Evolutionary conservation across 1,139 yeast genomes (phyloP).

Genomic region (Nakaseomyces glabratus): DNA sequence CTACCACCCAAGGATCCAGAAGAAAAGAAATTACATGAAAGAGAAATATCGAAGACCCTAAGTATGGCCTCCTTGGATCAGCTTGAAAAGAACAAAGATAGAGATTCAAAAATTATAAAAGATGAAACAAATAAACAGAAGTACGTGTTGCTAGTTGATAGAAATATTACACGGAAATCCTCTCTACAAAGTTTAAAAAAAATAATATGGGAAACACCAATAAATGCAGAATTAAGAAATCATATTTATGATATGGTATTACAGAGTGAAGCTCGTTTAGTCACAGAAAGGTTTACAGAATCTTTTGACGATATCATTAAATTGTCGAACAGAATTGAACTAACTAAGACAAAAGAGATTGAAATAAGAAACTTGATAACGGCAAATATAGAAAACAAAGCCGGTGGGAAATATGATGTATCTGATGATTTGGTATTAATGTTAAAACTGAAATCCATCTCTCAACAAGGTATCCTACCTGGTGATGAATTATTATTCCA

Average conservation of each 20-base stretch:
- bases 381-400: conserved; percentile 15
- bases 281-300: conserved; percentile 27
- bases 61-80: conserved; percentile 33
- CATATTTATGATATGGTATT: conserved; percentile 29
- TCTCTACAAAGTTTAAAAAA: conserved; percentile 35
- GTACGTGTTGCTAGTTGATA: conserved; percentile 24
- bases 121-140: conserved; percentile 33
- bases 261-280: conserved; percentile 22
- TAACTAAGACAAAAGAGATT: conserved; percentile 24
- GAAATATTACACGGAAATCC: conserved; percentile 31
- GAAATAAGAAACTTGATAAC: conserved; percentile 27
- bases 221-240: conserved; percentile 32
- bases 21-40: conserved; percentile 38
- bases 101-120: conserved; percentile 27
- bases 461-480: conserved; percentile 25
- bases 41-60: conserved; percentile 35
- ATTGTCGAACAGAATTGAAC: conserved; percentile 25
- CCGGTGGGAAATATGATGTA: conserved; percentile 14
- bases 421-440: conserved; percentile 19
- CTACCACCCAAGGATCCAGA: conserved; percentile 40
- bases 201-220: conserved; percentile 35
- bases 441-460: conserved; percentile 26
- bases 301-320: conserved; percentile 25
- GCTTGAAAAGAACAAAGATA: conserved; percentile 28
- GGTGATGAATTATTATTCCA: conserved; percentile 29